phyloP scores from a whole-genome alignment of 177 flowering plant genomes.

The Vitis hybrid region DNA sequence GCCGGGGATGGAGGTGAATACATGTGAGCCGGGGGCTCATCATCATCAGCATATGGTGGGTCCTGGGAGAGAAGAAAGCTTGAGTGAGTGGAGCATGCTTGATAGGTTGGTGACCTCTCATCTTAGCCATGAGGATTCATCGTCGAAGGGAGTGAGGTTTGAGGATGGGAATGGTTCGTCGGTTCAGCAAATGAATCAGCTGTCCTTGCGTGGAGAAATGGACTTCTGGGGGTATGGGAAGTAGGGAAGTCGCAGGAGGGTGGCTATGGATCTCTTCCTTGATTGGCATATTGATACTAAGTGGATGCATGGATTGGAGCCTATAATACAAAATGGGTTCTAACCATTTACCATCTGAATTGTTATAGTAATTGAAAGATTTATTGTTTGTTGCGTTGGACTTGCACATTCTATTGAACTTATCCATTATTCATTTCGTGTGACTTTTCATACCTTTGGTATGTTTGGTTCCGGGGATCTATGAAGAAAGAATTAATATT shows the following conservation, averaged over 20 bases:
- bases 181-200: conserved; percentile 48
- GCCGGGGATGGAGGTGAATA: conserved; percentile 39
- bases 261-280: too few species aligned
- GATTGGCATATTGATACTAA: too few species aligned
- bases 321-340: too few species aligned
- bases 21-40: conserved; percentile 26
- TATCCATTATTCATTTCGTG: too few species aligned
- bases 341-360: too few species aligned
- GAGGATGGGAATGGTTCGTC: conserved; percentile 36
- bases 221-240: conserved; percentile 82
- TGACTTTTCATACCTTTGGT: too few species aligned
- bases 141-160: conserved; percentile 40
- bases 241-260: conserved; percentile 8
- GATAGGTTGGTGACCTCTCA: conserved; percentile 44
- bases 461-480: too few species aligned
- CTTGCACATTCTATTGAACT: too few species aligned
- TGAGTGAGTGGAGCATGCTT: conserved; percentile 71
- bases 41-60: conserved; percentile 23
- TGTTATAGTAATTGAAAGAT: too few species aligned
- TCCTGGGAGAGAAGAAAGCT: conserved; percentile 23
- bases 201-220: conserved; percentile 70
- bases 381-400: too few species aligned
- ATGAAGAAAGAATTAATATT: too few species aligned
- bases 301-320: too few species aligned
- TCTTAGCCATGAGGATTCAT: conserved; percentile 30